Evolutionary conservation across 75 land plant species (phyloP), one percentile per base, ranked within the genome.

Genomic region (Chamaecyparis obtusa): DNA sequence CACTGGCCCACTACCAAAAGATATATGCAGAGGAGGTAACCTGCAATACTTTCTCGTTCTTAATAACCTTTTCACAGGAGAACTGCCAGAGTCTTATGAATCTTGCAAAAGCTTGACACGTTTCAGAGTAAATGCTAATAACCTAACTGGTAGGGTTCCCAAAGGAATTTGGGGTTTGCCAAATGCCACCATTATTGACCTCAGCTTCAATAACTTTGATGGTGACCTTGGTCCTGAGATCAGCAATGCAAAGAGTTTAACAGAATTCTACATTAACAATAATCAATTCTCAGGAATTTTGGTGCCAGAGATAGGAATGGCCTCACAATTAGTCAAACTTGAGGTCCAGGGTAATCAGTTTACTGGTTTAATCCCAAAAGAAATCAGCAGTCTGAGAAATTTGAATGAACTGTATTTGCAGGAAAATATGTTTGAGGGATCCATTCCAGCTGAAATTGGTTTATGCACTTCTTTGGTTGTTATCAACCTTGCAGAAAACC

Each of bases 101-200:
- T 77, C 86, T 2, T 98, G 99, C 88, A 90, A 92, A 36, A 87
- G 92, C 24, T 88, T 98, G 46, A 30, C 54, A 64, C 89, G 97
- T 87, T 80, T 98, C 60, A 88, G 97, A 33, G 88, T 96, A 32
- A 92, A 89, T 37, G 78, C 85, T 75, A 98, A 98, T 80, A 83
- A 57, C 8, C 87, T 98, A 21, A 85, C 91, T 49, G 99, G 99
- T 32, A 21, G 4, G 6, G 90, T 98, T n/a, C 99, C 99, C 2
- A 79, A 83, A 21, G 95, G 92, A 49, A 86, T 98, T 15, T 96
- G 99, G 98, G 89, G 96, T 21, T 81, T 95, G 79, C 96, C 99
- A 2, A 90, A 91, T 60, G 87, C 92, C 32, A 86, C 83, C n/a
- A 83, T 92, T 13, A 86, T 98, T 57, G 96, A 97, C 85, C 85